phyloP scores from a whole-genome alignment of 805 yeast genomes.

The Tetrapisispora namnaoensis region DNA sequence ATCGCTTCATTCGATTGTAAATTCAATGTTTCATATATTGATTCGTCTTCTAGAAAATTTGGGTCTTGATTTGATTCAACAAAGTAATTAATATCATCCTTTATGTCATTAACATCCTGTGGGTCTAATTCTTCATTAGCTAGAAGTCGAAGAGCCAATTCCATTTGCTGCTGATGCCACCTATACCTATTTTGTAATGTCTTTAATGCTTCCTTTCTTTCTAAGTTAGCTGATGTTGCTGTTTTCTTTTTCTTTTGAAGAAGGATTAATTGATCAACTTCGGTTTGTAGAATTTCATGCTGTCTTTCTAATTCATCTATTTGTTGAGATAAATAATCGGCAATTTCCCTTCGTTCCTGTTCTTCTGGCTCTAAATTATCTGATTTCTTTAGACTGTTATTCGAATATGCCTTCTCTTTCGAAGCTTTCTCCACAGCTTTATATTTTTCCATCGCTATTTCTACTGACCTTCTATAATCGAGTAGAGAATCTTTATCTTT shows the following conservation, averaged over 20 bases:
- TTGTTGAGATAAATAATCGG: conserved; percentile 54
- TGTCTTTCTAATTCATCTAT: conserved; percentile 79
- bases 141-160: conserved; percentile 62
- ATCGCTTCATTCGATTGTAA: conserved; percentile 49
- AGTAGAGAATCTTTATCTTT: conserved; percentile 78
- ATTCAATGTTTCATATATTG: conserved; percentile 78
- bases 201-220: conserved; percentile 42
- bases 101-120: conserved; percentile 60
- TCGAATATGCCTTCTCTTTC: conserved; percentile 88
- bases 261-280: conserved; percentile 23
- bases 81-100: conserved; percentile 84
- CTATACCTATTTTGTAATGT: conserved; percentile 58
- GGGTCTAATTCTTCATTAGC: conserved; percentile 79
- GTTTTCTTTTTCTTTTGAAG: conserved; percentile 29
- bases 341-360: conserved; percentile 64
- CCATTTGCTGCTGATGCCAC: conserved; percentile 73
- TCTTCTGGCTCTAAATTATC: conserved; percentile 65
- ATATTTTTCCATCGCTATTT: conserved; percentile 86
- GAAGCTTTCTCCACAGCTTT: conserved; percentile 90
- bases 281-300: conserved; percentile 63
- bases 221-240: conserved; percentile 23
- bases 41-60: conserved; percentile 88
- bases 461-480: conserved; percentile 65
- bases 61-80: conserved; percentile 87
- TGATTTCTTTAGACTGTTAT: conserved; percentile 73